Evolutionary conservation across 2,329 filamentous ascomycete species (phyloP), one percentile per base, ranked within the genome.

Genomic region (Paraphaeosphaeria sporulosa): DNA sequence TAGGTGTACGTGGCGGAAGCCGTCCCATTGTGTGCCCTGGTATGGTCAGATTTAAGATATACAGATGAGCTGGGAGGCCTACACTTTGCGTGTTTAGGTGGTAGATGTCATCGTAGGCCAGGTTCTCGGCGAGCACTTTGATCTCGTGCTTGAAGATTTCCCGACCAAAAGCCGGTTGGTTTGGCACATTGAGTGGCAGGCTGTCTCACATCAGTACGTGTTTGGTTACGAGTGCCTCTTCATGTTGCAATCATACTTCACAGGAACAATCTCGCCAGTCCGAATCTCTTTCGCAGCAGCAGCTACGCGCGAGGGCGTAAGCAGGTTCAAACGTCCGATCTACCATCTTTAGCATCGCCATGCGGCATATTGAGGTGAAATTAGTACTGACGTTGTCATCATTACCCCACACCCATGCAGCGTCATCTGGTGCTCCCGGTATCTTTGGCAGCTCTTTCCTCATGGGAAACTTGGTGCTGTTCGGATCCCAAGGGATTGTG

Each of bases 341-440:
- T 76, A 74, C 69, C 68, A 25, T 30, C 23, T 46, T 48, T 12
- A 27, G 27, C 19, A 19, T 34, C 9, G 44, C 49, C 7, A 23
- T 15, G 40, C 9, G 40, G 52, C 10, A 23, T 15, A 44, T 44
- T 12, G 25, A 17, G 12, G 8, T 8, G 2, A 12, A 52, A 15
- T 13, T 9, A 13, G 7, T 17, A 3, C 66, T n/a, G 64, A 85
- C 80, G 64, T 80, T 76, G 65, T 87, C 85, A 68, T 86, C 78
- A 43, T 84, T 78, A 13, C 86, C 86, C 86, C 86, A 88, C 27
- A 87, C 83, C 86, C 86, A 88, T 19, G 85, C 85, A 19, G 86
- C 85, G 30, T 80, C 84, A 19, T 83, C 77, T 0, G 85, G 86
- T 1, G 84, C 84, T 36, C 82, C 82, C 1, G 81, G 74, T 40